Conservation (phyloP, 2,329 filamentous ascomycete genomes). For the Ceratocystis lukuohia region DNA sequence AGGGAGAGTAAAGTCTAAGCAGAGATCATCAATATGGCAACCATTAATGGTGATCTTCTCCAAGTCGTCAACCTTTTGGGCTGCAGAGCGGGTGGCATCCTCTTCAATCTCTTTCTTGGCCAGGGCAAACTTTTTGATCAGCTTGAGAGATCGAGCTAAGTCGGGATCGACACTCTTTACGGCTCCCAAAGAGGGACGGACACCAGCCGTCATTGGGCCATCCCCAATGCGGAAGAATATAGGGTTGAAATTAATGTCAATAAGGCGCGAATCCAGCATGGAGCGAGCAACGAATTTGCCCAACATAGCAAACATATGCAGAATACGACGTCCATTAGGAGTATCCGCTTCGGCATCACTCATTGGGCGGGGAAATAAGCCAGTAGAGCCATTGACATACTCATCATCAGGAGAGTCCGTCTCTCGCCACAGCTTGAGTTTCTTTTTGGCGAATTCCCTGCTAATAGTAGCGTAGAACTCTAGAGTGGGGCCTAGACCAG, state of each 20-base stretch:
- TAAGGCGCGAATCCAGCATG: slow-evolving; percentile 96
- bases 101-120: slow-evolving; percentile 74
- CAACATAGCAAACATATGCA: slow-evolving; percentile 81
- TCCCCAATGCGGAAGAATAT: slow-evolving; percentile 94
- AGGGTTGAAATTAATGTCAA: slow-evolving; percentile 93
- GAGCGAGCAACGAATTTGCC: slow-evolving; percentile 96
- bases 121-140: slow-evolving; percentile 73
- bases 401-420: slow-evolving; percentile 59
- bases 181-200: slow-evolving; percentile 74
- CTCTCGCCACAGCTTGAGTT: slow-evolving; percentile 91
- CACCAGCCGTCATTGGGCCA: slow-evolving; percentile 40
- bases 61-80: slow-evolving; percentile 58
- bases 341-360: slow-evolving; percentile 59
- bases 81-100: slow-evolving; percentile 48
- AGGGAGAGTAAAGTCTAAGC: slow-evolving; percentile 86
- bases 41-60: slow-evolving; percentile 61
- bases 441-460: slow-evolving; percentile 93
- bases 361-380: slow-evolving; percentile 85
- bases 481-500: slow-evolving; percentile 83
- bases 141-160: slow-evolving; percentile 69
- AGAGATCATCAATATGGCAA: slow-evolving; percentile 70
- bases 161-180: slow-evolving; percentile 81
- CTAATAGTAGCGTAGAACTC: slow-evolving; percentile 98
- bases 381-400: slow-evolving; percentile 71
- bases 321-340: slow-evolving; percentile 72